A percentile compares a stretch with the other conserved stretches of the same genome.
phyloP scores from a whole-genome alignment of 495 filamentous ascomycete species.

The Monascus purpureus region DNA sequence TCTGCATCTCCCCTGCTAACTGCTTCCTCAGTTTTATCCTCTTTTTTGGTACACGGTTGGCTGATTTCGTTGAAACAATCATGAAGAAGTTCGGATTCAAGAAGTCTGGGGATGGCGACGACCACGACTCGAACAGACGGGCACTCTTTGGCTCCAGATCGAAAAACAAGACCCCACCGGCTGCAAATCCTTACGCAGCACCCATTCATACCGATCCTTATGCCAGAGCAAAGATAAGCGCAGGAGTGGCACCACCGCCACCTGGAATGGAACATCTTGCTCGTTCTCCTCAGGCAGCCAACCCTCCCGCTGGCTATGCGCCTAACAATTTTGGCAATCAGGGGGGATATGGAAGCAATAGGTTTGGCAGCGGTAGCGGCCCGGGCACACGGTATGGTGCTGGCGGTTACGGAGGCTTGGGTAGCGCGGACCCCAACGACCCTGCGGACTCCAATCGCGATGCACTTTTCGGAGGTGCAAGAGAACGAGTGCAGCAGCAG shows the following conservation, averaged over 20 bases:
- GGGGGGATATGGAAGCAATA: constrained; percentile 49
- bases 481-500: constrained; percentile 36
- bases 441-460: constrained; percentile 37
- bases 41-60: too few relatives aligned
- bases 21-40: too few relatives aligned
- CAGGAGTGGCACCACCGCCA: constrained; percentile 26
- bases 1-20: too few relatives aligned
- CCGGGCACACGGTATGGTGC: constrained; percentile 35
- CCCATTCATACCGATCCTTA: constrained; percentile 46
- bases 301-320: constrained; percentile 25
- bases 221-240: constrained; percentile 41
- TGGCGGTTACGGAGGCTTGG: constrained; percentile 65
- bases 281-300: background rate
- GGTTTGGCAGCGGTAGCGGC: constrained; percentile 37
- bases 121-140: constrained; percentile 41
- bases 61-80: background rate
- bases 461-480: constrained; percentile 51
- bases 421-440: constrained; percentile 39
- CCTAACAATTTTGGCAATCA: constrained; percentile 49
- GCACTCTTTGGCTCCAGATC: constrained; percentile 44
- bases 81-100: constrained; percentile 25
- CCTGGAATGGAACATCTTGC: background rate
- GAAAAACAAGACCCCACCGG: constrained; percentile 45
- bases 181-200: constrained; percentile 57
- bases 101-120: constrained; percentile 46